These are phyloP conservation scores for Fusarium sarcochroum DNA, from an alignment of 2,329 filamentous ascomycete genomes.

Conservation along the genomic window DNA sequence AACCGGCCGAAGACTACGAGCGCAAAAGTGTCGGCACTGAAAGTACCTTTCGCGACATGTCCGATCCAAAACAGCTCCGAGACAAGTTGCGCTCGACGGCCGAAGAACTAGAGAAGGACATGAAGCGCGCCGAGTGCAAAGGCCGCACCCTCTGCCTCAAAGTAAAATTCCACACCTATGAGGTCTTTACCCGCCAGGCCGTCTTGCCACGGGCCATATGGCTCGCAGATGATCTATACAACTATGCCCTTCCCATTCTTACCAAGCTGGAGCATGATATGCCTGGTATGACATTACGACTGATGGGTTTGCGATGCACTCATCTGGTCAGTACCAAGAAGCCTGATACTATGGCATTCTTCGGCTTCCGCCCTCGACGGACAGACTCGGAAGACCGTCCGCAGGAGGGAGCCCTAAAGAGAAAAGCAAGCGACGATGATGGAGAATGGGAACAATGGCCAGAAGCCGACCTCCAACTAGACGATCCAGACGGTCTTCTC, in stretches of 20 bases:
- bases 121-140: constrained; percentile 84
- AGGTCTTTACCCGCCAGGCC: constrained; percentile 87
- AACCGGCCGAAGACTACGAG: constrained; percentile 90
- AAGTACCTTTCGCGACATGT: constrained; percentile 88
- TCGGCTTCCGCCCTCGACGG: constrained; percentile 69
- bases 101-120: constrained; percentile 87
- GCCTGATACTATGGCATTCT: constrained; percentile 82
- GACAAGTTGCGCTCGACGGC: constrained; percentile 86
- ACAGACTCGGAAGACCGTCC: constrained; percentile 37
- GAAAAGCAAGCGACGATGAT: constrained; percentile 52
- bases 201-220: constrained; percentile 80
- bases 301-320: constrained; percentile 92
- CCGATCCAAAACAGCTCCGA: constrained; percentile 75
- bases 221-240: constrained; percentile 86
- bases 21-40: constrained; percentile 96
- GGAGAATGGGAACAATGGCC: constrained; percentile 76
- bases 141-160: constrained; percentile 94
- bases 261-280: constrained; percentile 87
- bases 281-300: constrained; percentile 80
- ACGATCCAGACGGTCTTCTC: constrained; percentile 32
- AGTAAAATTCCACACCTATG: constrained; percentile 93
- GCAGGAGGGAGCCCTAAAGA: constrained; percentile 47
- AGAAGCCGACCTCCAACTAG: constrained; percentile 69
- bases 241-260: constrained; percentile 84
- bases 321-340: constrained; percentile 90